phyloP scores from a whole-genome alignment of 2,329 filamentous ascomycete species.

The Tolypocladium cylindrosporum region DNA sequence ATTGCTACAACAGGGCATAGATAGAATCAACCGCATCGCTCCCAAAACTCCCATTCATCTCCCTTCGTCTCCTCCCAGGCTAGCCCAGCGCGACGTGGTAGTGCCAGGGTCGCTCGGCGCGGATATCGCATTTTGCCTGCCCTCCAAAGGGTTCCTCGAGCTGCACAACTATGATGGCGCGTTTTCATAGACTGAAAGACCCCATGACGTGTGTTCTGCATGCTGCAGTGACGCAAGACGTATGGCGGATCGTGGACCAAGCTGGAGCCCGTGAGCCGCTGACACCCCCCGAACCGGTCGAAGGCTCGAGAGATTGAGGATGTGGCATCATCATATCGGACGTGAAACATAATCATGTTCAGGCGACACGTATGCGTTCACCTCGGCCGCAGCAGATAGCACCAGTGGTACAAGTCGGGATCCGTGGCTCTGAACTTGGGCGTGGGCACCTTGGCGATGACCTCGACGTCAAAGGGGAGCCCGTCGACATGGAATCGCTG shows the following conservation, averaged over 20 bases:
- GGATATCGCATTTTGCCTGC: too few relatives aligned
- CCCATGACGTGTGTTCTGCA: neutral
- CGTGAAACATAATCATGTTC: neutral
- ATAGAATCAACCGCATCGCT: neutral
- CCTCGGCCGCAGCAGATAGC: slow-evolving; percentile 30
- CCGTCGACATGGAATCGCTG: slow-evolving; percentile 26
- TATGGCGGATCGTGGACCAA: neutral
- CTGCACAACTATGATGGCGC: neutral
- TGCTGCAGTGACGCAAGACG: neutral
- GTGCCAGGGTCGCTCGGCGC: neutral
- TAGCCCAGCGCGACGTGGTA: neutral
- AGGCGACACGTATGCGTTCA: neutral
- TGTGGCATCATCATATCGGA: neutral
- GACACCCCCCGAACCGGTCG: neutral
- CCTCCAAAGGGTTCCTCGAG: neutral
- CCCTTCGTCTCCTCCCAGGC: neutral
- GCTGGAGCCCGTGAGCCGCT: neutral
- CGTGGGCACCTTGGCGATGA: slow-evolving; percentile 30
- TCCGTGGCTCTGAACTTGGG: slow-evolving; percentile 29
- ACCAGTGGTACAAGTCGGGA: slow-evolving; percentile 36
- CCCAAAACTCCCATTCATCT: neutral
- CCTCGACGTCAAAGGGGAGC: slow-evolving; percentile 30
- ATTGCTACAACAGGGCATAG: too few relatives aligned
- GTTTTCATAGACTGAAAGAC: neutral
- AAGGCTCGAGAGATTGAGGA: neutral